These are phyloP conservation scores for Xylariaceae sp. DNA, from an alignment of 2,329 filamentous ascomycete genomes.

Conservation along the genomic window DNA sequence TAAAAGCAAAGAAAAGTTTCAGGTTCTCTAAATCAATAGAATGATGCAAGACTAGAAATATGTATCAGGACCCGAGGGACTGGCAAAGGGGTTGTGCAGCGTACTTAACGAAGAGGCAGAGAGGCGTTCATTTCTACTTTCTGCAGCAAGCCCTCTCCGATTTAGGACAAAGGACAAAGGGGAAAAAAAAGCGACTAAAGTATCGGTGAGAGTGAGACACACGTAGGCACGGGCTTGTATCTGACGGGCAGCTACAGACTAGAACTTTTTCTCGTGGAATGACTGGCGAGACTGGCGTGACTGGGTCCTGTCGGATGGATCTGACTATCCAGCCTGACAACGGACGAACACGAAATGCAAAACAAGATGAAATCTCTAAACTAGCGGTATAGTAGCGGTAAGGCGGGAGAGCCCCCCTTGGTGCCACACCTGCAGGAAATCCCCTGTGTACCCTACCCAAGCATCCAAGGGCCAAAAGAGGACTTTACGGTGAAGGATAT, in stretches of 20 bases:
- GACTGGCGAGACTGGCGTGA: slow-evolving; percentile 27
- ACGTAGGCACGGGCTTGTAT: slow-evolving; percentile 29
- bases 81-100: slow-evolving; percentile 31
- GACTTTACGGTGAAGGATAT: slow-evolving; percentile 23
- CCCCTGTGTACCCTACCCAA: not conserved
- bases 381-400: slow-evolving; percentile 33
- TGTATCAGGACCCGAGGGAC: slow-evolving; percentile 30
- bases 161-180: slow-evolving; percentile 40
- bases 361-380: slow-evolving; percentile 30
- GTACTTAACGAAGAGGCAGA: slow-evolving; percentile 40
- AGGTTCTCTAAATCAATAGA: slow-evolving; percentile 22
- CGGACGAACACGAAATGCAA: slow-evolving; percentile 29
- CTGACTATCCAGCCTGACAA: slow-evolving; percentile 27
- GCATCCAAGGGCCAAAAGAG: slow-evolving; percentile 1
- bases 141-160: slow-evolving; percentile 45
- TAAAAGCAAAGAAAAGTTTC: slow-evolving; percentile 28
- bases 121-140: slow-evolving; percentile 30
- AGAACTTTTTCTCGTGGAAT: slow-evolving; percentile 25
- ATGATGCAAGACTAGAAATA: slow-evolving; percentile 25
- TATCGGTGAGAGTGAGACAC: slow-evolving; percentile 48
- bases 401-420: slow-evolving; percentile 21
- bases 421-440: slow-evolving; percentile 28
- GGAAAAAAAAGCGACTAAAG: slow-evolving; percentile 28
- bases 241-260: slow-evolving; percentile 30
- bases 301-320: slow-evolving; percentile 31